A percentile compares a stretch with the other conserved stretches of the same genome.
Conservation (phyloP, 345 rosid species). For the Bruguiera parviflora region DNA sequence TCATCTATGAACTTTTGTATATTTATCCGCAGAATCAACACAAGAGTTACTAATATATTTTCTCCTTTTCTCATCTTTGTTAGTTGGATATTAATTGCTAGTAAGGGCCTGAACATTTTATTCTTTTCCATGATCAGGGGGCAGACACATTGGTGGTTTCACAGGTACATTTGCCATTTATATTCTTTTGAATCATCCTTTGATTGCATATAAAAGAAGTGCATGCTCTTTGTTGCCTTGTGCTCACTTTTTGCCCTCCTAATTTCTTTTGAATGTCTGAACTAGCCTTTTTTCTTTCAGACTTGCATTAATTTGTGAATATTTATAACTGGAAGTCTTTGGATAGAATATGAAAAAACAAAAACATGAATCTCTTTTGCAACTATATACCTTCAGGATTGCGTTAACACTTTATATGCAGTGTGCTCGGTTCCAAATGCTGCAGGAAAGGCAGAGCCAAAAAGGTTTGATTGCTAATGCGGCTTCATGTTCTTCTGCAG, state of each 20-base stretch:
- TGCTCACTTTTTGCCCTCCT: background rate
- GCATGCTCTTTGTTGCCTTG: background rate
- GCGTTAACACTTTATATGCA: background rate
- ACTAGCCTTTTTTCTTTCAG: background rate
- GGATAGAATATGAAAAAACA: no score
- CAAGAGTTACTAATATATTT: background rate
- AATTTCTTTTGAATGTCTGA: background rate
- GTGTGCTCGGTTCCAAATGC: no score
- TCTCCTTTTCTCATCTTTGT: background rate
- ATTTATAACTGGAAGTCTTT: no score
- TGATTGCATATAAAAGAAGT: background rate
- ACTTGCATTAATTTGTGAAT: background rate
- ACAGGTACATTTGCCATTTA: conserved; percentile 50
- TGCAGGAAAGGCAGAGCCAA: background rate
- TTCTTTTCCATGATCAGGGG: conserved; percentile 54
- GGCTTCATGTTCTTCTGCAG: conserved; percentile 44
- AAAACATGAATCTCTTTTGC: background rate
- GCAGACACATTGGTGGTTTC: conserved; percentile 91
- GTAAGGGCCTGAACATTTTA: conserved; percentile 4
- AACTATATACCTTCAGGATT: background rate
- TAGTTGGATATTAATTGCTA: background rate
- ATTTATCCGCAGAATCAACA: background rate
- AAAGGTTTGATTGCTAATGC: background rate
- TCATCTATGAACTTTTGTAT: background rate
- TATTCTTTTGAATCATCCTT: background rate